Conservation (phyloP, 176 grass and related monocot species). For the Oryza longistaminata region DNA sequence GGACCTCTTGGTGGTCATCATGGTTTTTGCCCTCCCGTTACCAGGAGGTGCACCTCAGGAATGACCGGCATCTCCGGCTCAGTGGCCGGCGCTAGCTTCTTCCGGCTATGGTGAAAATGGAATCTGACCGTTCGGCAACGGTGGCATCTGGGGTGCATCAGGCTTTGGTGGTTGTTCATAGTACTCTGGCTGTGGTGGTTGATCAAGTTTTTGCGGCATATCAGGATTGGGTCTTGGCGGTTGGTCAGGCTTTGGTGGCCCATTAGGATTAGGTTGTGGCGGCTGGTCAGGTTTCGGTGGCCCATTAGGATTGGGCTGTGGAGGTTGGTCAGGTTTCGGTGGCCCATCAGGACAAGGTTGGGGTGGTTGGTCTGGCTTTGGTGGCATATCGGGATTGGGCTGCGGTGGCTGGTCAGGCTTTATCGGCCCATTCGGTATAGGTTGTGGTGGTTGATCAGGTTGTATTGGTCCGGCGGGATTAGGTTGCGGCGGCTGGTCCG, state of each 20-base stretch:
- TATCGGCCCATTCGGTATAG: not conserved
- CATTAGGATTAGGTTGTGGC: not conserved
- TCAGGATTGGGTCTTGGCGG: not conserved
- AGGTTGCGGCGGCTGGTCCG: accelerated
- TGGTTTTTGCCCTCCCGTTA: not conserved
- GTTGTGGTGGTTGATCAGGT: not conserved
- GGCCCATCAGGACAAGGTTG: not conserved
- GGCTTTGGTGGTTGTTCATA: not conserved
- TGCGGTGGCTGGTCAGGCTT: not conserved
- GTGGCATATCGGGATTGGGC: not conserved
- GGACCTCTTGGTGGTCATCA: not conserved
- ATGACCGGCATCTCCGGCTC: not conserved
- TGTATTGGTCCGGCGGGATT: not conserved
- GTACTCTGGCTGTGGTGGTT: not conserved
- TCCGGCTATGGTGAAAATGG: not conserved
- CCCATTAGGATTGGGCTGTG: not conserved
- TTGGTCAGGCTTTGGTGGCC: not conserved
- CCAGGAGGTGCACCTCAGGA: not conserved
- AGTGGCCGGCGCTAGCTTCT: not conserved
- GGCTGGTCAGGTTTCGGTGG: not conserved
- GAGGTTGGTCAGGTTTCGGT: not conserved
- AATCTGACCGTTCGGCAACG: not conserved
- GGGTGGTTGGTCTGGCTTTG: not conserved
- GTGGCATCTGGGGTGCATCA: not conserved
- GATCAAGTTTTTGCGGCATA: not conserved